Evolutionary conservation across 2,329 filamentous ascomycete species (phyloP).

Genomic region (Grosmannia penicillata): DNA sequence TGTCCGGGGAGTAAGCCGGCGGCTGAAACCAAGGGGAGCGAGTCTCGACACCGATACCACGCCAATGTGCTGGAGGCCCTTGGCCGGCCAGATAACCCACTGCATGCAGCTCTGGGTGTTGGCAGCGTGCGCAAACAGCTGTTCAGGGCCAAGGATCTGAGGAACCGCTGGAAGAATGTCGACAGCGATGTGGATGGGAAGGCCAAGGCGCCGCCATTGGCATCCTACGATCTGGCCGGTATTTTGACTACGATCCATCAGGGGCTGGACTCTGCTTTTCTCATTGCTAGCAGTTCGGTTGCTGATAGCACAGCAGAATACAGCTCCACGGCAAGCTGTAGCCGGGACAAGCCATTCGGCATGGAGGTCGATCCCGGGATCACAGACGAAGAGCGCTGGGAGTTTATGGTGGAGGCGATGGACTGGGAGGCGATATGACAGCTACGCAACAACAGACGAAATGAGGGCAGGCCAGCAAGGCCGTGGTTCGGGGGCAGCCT

Average conservation of each 20-base stretch:
- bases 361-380: conserved; percentile 11
- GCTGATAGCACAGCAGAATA: conserved; percentile 1
- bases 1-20: no score
- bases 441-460: no score
- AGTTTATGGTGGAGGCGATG: conserved; percentile 41
- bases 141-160: conserved; percentile 50
- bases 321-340: neutral
- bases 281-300: conserved; percentile 32
- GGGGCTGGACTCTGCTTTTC: conserved; percentile 44
- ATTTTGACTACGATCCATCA: conserved; percentile 43
- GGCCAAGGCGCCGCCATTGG: conserved; percentile 25
- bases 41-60: conserved; percentile 37
- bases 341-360: conserved; percentile 4
- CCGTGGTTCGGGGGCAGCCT: no score
- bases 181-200: conserved; percentile 22
- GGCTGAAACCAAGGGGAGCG: conserved; percentile 1
- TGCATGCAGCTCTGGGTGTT: conserved; percentile 38
- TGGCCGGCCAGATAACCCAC: conserved; percentile 38
- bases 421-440: conserved; percentile 11
- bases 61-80: conserved; percentile 53
- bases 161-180: conserved; percentile 60
- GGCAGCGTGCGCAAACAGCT: conserved; percentile 43
- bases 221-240: conserved; percentile 44
- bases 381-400: conserved; percentile 31
- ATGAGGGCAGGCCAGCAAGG: no score